Evolutionary conservation across 1,139 yeast species (phyloP), one percentile per base, ranked within the genome.

Genomic region (Suhomyces panamericanus): DNA sequence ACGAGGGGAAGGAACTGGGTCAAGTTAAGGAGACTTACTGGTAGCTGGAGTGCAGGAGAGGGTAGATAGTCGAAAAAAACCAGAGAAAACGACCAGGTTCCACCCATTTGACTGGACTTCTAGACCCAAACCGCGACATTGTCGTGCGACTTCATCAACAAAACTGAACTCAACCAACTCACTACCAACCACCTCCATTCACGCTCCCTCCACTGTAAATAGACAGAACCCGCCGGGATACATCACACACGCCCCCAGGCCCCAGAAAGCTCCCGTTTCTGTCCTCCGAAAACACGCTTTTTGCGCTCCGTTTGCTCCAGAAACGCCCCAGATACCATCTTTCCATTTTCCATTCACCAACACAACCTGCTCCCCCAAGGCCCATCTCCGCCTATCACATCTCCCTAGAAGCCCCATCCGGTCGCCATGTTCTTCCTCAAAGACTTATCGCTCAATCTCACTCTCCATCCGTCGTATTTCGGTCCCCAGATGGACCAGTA

Each of bases 401-500:
- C 24, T 20, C 8, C 7, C 24, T 20, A 20, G 24, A 20, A 8
- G 4, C 24, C 2, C 24, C 24, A 20, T 26, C n/a, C 24, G 22
- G 29, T 27, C 24, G 47, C 33, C 44, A 74, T 75, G 79, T 74
- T 74, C 60, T 75, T 74, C 57, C 65, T 74, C 50, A 95, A 95
- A 69, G 98, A 93, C 70, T 80, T 93, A 54, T 85, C 97, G 54
- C 79, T 95, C 51, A 90, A 88, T 64, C 77, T 93, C 57, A 90
- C 97, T 39, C 83, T 93, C 47, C 99, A 93, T 67, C 99, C 99
- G 46, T 90, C 98, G 37, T 93, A 84, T 66, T 93, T 91, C 62
- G 99, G 99, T 1, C 97, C 99, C 4, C 95, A 91, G 58, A 93
- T 93, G 98, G 90, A 88, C 66, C 95, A 89, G 60, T 91, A 84